phyloP scores from a whole-genome alignment of 495 filamentous ascomycete genomes.

The Glonium stellatum region DNA sequence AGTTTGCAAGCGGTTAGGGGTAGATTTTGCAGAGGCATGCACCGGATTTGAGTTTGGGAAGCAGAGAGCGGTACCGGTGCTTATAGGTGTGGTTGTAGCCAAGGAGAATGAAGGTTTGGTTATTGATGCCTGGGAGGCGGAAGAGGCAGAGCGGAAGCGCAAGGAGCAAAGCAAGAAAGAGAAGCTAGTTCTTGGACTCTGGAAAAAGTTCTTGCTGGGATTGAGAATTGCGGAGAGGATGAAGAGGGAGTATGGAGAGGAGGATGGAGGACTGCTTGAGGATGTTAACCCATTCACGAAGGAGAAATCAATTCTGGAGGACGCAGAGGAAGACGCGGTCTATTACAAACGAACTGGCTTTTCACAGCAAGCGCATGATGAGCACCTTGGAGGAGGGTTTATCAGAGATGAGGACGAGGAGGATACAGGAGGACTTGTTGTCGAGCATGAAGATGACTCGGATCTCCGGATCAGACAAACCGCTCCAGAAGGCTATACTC shows the following conservation, averaged over 20 bases:
- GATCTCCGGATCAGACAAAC: too few relatives aligned
- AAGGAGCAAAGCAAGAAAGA: conserved; percentile 79
- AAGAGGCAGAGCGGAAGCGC: conserved; percentile 63
- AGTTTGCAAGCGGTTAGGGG: conserved; percentile 73
- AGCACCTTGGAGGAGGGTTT: too few relatives aligned
- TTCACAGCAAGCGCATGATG: too few relatives aligned
- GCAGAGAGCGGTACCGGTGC: conserved; percentile 83
- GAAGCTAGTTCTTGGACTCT: conserved; percentile 64
- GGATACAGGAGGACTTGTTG: too few relatives aligned
- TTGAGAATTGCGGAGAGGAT: conserved; percentile 75
- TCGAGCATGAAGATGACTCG: too few relatives aligned
- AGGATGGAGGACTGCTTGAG: conserved; percentile 34
- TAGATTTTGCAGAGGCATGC: conserved; percentile 91
- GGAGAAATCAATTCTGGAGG: neutral
- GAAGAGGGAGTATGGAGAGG: conserved; percentile 59
- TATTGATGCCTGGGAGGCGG: conserved; percentile 72
- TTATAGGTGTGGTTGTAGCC: conserved; percentile 85
- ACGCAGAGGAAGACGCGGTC: neutral
- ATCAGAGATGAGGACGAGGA: too few relatives aligned
- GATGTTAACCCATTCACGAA: conserved; percentile 12
- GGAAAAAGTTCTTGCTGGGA: conserved; percentile 83
- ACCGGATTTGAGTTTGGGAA: conserved; percentile 95
- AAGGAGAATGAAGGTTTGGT: conserved; percentile 66
- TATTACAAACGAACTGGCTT: too few relatives aligned
- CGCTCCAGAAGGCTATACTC: too few relatives aligned